phyloP scores from a whole-genome alignment of 1,139 yeast species.

The Saccharomyces hybrid region DNA sequence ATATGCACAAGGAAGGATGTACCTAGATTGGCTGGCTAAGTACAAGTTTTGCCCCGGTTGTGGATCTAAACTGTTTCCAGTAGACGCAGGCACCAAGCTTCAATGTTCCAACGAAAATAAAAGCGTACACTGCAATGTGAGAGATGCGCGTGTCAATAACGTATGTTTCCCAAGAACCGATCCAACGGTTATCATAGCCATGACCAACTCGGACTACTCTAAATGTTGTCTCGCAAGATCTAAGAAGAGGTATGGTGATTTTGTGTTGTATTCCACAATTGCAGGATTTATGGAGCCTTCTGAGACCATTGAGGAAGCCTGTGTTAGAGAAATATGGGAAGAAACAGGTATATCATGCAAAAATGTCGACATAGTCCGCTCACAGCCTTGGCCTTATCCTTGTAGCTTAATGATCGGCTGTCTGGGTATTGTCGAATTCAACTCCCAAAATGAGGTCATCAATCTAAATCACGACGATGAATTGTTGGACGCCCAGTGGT shows the following conservation, averaged over 20 bases:
- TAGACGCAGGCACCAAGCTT: constrained; percentile 79
- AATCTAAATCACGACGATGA: constrained; percentile 79
- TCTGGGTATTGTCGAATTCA: constrained; percentile 61
- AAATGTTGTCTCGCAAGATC: constrained; percentile 67
- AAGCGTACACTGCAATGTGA: constrained; percentile 44
- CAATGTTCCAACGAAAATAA: constrained; percentile 44
- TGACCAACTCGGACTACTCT: constrained; percentile 52
- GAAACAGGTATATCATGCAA: constrained; percentile 77
- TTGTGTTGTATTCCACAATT: constrained; percentile 68
- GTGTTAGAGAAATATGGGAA: constrained; percentile 87
- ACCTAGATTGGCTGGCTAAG: constrained; percentile 74
- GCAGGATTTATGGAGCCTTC: constrained; percentile 97
- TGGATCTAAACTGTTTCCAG: constrained; percentile 60
- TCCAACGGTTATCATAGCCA: constrained; percentile 76
- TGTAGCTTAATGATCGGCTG: constrained; percentile 92
- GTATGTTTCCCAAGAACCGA: constrained; percentile 85
- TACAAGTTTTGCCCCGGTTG: constrained; percentile 85
- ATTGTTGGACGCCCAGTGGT: constrained; percentile 79
- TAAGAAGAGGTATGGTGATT: constrained; percentile 44
- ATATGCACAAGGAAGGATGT: constrained; percentile 76
- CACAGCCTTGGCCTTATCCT: constrained; percentile 98
- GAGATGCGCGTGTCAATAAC: constrained; percentile 45
- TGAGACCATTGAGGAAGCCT: constrained; percentile 84
- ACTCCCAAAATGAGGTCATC: constrained; percentile 53
- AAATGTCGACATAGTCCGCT: constrained; percentile 50